Evolutionary conservation across 164 flowering plant species (phyloP), one percentile per base, ranked within the genome.

Genomic region (Amborella trichopoda): DNA sequence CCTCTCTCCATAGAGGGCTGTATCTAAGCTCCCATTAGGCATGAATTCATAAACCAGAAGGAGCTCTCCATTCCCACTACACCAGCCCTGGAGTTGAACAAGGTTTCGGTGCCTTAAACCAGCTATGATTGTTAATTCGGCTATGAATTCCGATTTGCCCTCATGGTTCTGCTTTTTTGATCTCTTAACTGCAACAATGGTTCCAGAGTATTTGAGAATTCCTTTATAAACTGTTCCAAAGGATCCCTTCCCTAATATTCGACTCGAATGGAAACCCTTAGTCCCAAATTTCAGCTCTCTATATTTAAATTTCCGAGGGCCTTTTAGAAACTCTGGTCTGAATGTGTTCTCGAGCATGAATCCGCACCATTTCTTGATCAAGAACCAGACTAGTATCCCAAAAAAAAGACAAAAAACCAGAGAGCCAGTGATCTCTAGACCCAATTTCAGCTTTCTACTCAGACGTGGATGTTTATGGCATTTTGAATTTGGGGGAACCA

Each of bases 31-130:
- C 20, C 94, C 94, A 49, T 90, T 71, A 1, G 83, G 73, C 97
- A 89, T 89, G 45, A 67, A 89, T 56, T 89, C 95, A 45, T 85
- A 89, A 34, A 89, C 97, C 28, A 90, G 86, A 43, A 90, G 46
- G 44, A 90, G 48, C 39, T 90, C 94, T 6, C 75, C 86, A 52
- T 81, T 85, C 55, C 77, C 88, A n/a, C 59, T 67, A 40, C 97
- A 83, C 97, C 97, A 90, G n/a, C 97, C 97, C 49, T 73, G 82
- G 4, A 90, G 84, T 70, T 62, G 95, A 34, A 90, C 80, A 33
- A 90, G 56, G 62, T 90, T 90, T 51, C 73, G 82, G 63, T 90
- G 97, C 72, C 97, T 67, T 68, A 83, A 62, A 43, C 88, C 50
- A 43, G 91, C 97, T 40, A 83, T 85, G 25, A 79, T 69, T 1